These are phyloP conservation scores for Cyberlindnera amylophila DNA, from an alignment of 805 yeast genomes.

Conservation along the genomic window DNA sequence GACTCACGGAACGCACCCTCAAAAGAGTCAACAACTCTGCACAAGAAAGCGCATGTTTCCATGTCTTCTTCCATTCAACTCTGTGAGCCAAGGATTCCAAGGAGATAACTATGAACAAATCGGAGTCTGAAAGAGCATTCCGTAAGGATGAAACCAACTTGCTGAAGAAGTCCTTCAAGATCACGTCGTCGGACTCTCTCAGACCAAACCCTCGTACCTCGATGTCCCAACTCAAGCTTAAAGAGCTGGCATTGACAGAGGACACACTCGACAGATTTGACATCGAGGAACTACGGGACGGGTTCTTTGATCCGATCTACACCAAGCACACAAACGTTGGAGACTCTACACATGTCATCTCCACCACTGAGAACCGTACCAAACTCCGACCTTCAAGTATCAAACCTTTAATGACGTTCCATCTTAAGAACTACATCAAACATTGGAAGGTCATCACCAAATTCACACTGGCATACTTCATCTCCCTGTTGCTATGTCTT, in stretches of 20 bases:
- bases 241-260: conserved; percentile 21
- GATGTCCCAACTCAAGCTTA: conserved; percentile 33
- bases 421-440: background rate
- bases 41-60: too few relatives aligned
- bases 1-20: background rate
- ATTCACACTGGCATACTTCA: conserved; percentile 34
- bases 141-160: conserved; percentile 9
- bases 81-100: too few relatives aligned
- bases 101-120: too few relatives aligned
- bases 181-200: conserved; percentile 9
- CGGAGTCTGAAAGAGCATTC: too few relatives aligned
- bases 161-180: conserved; percentile 13
- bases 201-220: conserved; percentile 29
- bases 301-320: conserved; percentile 45
- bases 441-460: conserved; percentile 21
- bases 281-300: conserved; percentile 44
- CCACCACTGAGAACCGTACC: background rate
- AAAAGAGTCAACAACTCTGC: background rate
- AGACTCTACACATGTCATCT: background rate
- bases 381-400: background rate
- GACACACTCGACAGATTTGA: conserved; percentile 32
- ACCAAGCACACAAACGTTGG: conserved; percentile 26
- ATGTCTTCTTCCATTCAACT: too few relatives aligned
- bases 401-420: background rate
- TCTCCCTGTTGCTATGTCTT: conserved; percentile 37